phyloP scores from a whole-genome alignment of 495 filamentous ascomycete genomes.

The Trichoderma reesei region DNA sequence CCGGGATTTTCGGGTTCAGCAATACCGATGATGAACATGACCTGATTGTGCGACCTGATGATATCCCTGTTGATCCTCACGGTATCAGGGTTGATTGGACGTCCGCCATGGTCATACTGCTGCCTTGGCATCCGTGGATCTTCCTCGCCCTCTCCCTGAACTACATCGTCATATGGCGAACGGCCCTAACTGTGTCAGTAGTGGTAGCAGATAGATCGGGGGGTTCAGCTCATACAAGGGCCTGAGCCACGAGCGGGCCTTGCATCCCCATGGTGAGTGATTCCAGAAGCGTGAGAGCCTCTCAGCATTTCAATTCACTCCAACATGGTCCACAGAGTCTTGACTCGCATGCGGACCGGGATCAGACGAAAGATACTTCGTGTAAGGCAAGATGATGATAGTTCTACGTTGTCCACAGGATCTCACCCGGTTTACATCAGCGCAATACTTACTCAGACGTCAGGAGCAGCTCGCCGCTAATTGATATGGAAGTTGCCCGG shows the following conservation, averaged over 20 bases:
- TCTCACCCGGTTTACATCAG: too few relatives aligned
- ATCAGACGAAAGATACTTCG: too few relatives aligned
- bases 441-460: too few relatives aligned
- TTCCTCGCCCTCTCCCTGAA: slow-evolving; percentile 32
- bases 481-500: too few relatives aligned
- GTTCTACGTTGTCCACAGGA: too few relatives aligned
- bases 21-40: slow-evolving; percentile 46
- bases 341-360: neutral
- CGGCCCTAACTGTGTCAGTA: slow-evolving; percentile 41
- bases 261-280: slow-evolving; percentile 32
- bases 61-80: slow-evolving; percentile 40
- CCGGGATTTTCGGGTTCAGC: slow-evolving; percentile 36
- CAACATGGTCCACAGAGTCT: neutral
- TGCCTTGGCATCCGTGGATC: slow-evolving; percentile 43
- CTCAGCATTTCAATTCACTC: neutral
- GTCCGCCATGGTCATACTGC: slow-evolving; percentile 61
- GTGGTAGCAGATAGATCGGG: neutral
- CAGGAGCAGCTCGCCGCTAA: too few relatives aligned
- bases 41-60: slow-evolving; percentile 47
- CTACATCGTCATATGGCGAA: slow-evolving; percentile 60
- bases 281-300: neutral
- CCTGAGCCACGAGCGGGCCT: slow-evolving; percentile 40
- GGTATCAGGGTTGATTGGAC: slow-evolving; percentile 53
- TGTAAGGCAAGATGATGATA: neutral
- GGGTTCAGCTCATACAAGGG: slow-evolving; percentile 31